These are phyloP conservation scores for Agaricus subrufescens DNA, from an alignment of 768 basidiomycete species.

Conservation along the genomic window DNA sequence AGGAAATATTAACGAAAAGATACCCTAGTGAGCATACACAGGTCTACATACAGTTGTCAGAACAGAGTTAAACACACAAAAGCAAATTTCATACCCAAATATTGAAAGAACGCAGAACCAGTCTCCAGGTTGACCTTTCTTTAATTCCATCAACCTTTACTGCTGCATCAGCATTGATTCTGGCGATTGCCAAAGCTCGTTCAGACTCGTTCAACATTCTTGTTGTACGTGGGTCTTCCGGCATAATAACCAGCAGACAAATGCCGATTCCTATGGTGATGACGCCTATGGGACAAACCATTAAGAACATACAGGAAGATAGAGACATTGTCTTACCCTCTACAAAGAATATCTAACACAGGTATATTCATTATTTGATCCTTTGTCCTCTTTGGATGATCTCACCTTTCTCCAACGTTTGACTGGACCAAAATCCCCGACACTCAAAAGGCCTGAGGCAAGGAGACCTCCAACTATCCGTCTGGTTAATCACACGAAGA, in stretches of 20 bases:
- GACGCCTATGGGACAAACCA: constrained; percentile 15
- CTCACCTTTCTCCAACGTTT: constrained; percentile 29
- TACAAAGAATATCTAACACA: constrained; percentile 32
- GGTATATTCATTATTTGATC: background rate
- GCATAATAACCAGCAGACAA: constrained; percentile 20
- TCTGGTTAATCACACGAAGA: background rate
- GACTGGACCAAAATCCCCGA: constrained; percentile 24
- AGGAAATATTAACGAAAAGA: constrained; percentile 35
- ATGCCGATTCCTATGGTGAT: constrained; percentile 24
- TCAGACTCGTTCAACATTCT: constrained; percentile 24
- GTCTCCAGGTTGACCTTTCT: constrained; percentile 10
- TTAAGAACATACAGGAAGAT: background rate
- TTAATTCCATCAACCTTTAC: constrained; percentile 6
- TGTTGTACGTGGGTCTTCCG: constrained; percentile 22
- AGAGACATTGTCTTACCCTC: constrained; percentile 24
- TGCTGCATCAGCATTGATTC: constrained; percentile 24
- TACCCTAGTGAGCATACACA: constrained; percentile 25
- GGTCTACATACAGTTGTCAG: constrained; percentile 18
- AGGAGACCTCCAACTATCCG: constrained; percentile 30
- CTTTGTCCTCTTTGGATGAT: background rate
- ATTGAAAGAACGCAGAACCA: constrained; percentile 13
- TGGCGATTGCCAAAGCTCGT: constrained; percentile 20
- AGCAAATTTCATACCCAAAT: constrained; percentile 10
- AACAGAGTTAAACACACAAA: too few species aligned
- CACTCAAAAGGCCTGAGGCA: constrained; percentile 28